Percentiles rank a stretch among this genome's conserved stretches.
phyloP scores from a whole-genome alignment of 1,284 basidiomycete genomes.

The Spongispora temasekensis region DNA sequence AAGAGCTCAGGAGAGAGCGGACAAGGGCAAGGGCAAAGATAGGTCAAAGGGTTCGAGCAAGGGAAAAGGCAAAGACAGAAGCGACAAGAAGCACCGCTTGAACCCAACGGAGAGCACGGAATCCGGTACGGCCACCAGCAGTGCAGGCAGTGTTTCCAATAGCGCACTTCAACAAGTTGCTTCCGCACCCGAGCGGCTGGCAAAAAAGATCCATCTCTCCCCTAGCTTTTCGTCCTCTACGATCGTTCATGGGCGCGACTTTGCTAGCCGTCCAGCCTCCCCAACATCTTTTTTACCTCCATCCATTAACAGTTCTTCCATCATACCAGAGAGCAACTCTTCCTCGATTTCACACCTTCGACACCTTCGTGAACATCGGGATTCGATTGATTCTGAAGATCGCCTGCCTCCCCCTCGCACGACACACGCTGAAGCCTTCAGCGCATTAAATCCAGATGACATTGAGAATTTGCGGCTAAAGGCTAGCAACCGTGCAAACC shows the following conservation, averaged over 20 bases:
- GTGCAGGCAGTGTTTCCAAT: constrained; percentile 28
- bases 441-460: constrained; percentile 61
- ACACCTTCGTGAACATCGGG: constrained; percentile 28
- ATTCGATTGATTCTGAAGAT: constrained; percentile 34
- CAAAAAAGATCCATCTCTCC: constrained; percentile 17
- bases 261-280: constrained; percentile 24
- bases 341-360: constrained; percentile 10
- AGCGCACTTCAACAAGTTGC: constrained; percentile 7
- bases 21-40: constrained; percentile 25
- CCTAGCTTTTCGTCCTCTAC: constrained; percentile 24
- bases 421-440: constrained; percentile 73
- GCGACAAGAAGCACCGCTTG: constrained; percentile 17
- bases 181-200: constrained; percentile 12
- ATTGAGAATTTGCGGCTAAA: constrained; percentile 51
- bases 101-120: constrained; percentile 29
- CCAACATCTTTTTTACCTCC: constrained; percentile 14
- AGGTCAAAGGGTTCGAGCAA: constrained; percentile 21
- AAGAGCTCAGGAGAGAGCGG: constrained; percentile 18
- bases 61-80: constrained; percentile 27
- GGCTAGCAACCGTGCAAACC: constrained; percentile 16
- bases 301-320: constrained; percentile 8
- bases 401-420: constrained; percentile 48
- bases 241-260: constrained; percentile 8
- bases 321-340: constrained; percentile 12
- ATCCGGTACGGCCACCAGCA: constrained; percentile 35